These are phyloP conservation scores for Lepiota venenata DNA, from an alignment of 768 basidiomycete species.

Conservation along the genomic window DNA sequence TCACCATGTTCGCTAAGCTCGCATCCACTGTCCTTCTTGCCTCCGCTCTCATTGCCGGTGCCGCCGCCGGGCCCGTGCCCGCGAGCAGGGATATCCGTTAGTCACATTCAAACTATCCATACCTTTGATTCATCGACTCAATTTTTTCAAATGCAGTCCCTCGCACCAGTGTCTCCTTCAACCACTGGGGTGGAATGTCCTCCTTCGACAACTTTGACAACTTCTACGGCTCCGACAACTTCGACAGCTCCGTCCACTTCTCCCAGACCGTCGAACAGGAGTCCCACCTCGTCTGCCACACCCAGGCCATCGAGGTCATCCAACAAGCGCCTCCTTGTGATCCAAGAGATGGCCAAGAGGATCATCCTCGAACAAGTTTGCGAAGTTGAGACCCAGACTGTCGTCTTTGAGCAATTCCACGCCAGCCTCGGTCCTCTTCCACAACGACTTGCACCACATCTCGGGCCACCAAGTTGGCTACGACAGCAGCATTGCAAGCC, in stretches of 20 bases:
- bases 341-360: conserved; percentile 35
- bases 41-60: not conserved
- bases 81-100: conserved; percentile 20
- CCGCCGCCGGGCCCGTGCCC: not conserved
- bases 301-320: conserved; percentile 28
- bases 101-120: conserved; percentile 21
- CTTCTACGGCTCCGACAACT: conserved; percentile 33
- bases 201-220: conserved; percentile 30
- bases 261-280: conserved; percentile 26
- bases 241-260: conserved; percentile 26
- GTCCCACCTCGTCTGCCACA: conserved; percentile 25
- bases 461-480: conserved; percentile 27
- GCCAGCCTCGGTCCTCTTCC: conserved; percentile 25
- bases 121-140: not conserved
- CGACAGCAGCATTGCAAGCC: conserved; percentile 25
- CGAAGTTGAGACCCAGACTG: conserved; percentile 32
- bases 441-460: conserved; percentile 24
- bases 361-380: conserved; percentile 27
- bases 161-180: conserved; percentile 21
- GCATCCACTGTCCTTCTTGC: conserved; percentile 2
- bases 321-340: conserved; percentile 38
- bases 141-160: not conserved
- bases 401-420: conserved; percentile 31
- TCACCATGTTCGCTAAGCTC: conserved; percentile 6
- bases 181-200: conserved; percentile 30